Conservation (phyloP, 2,329 filamentous ascomycete species). For the Penicillium sp. region DNA sequence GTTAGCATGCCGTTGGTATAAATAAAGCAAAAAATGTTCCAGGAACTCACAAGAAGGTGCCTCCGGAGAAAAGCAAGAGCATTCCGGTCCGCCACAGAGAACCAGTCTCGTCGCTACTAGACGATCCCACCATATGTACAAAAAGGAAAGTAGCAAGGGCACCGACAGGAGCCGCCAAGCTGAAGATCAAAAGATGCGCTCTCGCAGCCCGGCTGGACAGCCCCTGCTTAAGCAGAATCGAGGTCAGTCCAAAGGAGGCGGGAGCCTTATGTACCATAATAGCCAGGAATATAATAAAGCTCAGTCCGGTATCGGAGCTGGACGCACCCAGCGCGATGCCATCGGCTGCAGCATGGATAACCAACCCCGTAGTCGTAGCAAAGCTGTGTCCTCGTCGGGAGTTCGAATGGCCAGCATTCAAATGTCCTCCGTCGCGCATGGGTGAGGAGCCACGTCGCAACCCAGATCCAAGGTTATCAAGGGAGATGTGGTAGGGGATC, state of each 20-base stretch:
- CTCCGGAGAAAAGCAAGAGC: slow-evolving; percentile 89
- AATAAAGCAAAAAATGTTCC: neutral
- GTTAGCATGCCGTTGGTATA: slow-evolving; percentile 13
- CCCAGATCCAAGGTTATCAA: slow-evolving; percentile 72
- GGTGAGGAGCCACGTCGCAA: slow-evolving; percentile 46
- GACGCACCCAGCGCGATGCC: slow-evolving; percentile 95
- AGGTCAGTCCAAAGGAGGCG: slow-evolving; percentile 91
- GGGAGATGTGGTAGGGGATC: slow-evolving; percentile 78
- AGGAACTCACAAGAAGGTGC: slow-evolving; percentile 81
- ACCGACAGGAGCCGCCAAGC: slow-evolving; percentile 82
- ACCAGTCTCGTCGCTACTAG: slow-evolving; percentile 53
- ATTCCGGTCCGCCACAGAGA: slow-evolving; percentile 90
- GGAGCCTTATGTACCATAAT: slow-evolving; percentile 98
- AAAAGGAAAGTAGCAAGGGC: slow-evolving; percentile 81
- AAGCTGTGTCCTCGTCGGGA: slow-evolving; percentile 54
- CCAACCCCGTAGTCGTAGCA: slow-evolving; percentile 88
- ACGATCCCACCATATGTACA: slow-evolving; percentile 66
- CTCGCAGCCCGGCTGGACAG: slow-evolving; percentile 82
- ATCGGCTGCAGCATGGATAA: slow-evolving; percentile 93
- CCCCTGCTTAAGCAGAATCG: slow-evolving; percentile 85
- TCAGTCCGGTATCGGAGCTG: slow-evolving; percentile 73
- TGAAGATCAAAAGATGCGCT: slow-evolving; percentile 86
- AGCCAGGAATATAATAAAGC: slow-evolving; percentile 89
- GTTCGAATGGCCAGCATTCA: slow-evolving; percentile 32
- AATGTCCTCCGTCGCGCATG: slow-evolving; percentile 39